These are phyloP conservation scores for Cytospora chrysosperma DNA, from an alignment of 2,329 filamentous ascomycete genomes.

Conservation along the genomic window DNA sequence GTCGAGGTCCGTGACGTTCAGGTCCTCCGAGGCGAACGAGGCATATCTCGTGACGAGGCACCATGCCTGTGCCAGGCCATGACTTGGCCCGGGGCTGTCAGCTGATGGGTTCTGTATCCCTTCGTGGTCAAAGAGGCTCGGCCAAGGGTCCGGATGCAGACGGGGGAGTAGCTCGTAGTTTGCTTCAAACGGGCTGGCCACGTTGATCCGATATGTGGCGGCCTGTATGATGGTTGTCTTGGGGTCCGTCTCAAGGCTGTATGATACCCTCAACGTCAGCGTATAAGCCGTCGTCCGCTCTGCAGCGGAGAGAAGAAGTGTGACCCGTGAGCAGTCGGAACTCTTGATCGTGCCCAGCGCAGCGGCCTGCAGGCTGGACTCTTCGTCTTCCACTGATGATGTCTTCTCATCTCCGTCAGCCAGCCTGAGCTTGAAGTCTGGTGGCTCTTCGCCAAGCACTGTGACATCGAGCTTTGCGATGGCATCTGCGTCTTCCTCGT, in stretches of 20 bases:
- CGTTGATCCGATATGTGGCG: slow-evolving; percentile 64
- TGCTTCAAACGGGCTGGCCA: slow-evolving; percentile 85
- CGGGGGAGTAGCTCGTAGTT: slow-evolving; percentile 84
- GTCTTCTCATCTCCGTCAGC: slow-evolving; percentile 35
- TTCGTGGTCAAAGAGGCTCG: slow-evolving; percentile 74
- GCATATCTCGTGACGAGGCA: slow-evolving; percentile 69
- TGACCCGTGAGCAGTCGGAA: slow-evolving; percentile 42
- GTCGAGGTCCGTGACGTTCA: slow-evolving; percentile 63
- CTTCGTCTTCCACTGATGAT: slow-evolving; percentile 30
- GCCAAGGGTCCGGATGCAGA: slow-evolving; percentile 78
- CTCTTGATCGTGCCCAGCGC: slow-evolving; percentile 48
- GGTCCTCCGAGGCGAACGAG: slow-evolving; percentile 73
- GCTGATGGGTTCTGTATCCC: slow-evolving; percentile 37
- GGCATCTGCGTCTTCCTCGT: slow-evolving; percentile 80
- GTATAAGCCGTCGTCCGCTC: slow-evolving; percentile 58
- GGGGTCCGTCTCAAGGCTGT: slow-evolving; percentile 75
- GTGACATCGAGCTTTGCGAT: slow-evolving; percentile 68
- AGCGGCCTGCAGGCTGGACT: slow-evolving; percentile 43
- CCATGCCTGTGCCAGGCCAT: slow-evolving; percentile 79
- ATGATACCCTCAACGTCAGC: slow-evolving; percentile 70
- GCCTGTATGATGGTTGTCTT: slow-evolving; percentile 79
- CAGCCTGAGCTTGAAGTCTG: slow-evolving; percentile 44
- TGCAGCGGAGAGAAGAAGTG: slow-evolving; percentile 51
- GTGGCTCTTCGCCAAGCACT: slow-evolving; percentile 59
- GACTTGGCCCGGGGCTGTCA: slow-evolving; percentile 18